These are phyloP conservation scores for Elsinoe arachidis DNA, from an alignment of 2,329 filamentous ascomycete species.

Conservation along the genomic window DNA sequence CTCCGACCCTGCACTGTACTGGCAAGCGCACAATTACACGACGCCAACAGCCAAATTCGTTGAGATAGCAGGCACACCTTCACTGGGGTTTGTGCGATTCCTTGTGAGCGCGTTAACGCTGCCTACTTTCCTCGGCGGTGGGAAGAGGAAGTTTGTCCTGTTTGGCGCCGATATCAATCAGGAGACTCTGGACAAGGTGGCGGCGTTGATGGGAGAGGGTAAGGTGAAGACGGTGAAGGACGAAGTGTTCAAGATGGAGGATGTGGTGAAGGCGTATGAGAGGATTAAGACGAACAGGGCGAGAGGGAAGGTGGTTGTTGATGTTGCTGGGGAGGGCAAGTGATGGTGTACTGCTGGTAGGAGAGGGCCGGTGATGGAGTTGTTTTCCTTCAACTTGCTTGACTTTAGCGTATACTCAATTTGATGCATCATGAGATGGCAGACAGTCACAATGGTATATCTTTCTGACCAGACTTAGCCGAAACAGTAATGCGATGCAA, in stretches of 20 bases:
- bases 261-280: constrained; percentile 34
- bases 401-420: too few species aligned
- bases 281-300: constrained; percentile 26
- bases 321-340: constrained; percentile 13
- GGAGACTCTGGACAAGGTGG: constrained; percentile 43
- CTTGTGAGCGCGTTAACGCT: constrained; percentile 30
- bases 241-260: constrained; percentile 46
- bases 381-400: too few species aligned
- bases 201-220: constrained; percentile 47
- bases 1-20: constrained; percentile 43
- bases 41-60: constrained; percentile 41
- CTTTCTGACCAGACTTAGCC: too few species aligned
- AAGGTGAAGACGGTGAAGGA: constrained; percentile 51
- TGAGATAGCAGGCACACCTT: constrained; percentile 18
- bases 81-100: constrained; percentile 13
- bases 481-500: too few species aligned
- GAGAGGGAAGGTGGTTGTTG: constrained; percentile 27
- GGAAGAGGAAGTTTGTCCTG: constrained; percentile 36
- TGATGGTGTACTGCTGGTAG: background rate
- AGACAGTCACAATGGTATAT: too few species aligned
- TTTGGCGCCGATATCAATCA: constrained; percentile 30
- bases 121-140: constrained; percentile 44
- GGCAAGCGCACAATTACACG: constrained; percentile 44
- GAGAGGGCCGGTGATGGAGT: too few species aligned
- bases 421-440: too few species aligned